Base-by-base conservation (phyloP, 148 eudicot species). In the Dianthus caryophyllus region DNA sequence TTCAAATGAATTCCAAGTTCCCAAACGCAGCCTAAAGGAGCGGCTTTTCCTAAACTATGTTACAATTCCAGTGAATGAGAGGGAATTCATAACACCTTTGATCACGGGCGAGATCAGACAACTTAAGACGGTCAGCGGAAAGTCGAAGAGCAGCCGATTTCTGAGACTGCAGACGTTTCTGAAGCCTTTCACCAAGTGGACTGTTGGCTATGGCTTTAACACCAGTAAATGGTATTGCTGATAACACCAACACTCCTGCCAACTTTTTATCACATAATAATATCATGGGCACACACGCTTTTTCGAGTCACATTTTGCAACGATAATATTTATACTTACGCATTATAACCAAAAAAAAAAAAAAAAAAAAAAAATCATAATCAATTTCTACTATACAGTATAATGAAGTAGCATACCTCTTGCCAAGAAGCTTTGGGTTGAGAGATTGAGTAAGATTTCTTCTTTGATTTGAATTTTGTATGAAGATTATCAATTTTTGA, bases 211-310 rank as follows among this genome's bases (percentile, higher is more conserved):
- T 78, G 41, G 81, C 83, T 81, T 95, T 95, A 41, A 95, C 99
- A 30, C 96, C 94, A 2, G 97, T 86, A 85, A 95, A 95, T 5
- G 99, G 99, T 65, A 95, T 69, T 47, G 99, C 99, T 0, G 99
- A 95, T 70, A 95, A 95, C 5, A 95, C 65, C 73, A 95, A 26
- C 30, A 95, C 96, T 17, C 99, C 96, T 38, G 91, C 97, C 26
- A 94, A 75, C 98, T 93, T 67, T 93, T 67, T 56, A 49, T 39
- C 3, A 64, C 51, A 66, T 15, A 16, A 22, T n/a, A n/a, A n/a
- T n/a, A n/a, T n/a, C n/a, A n/a, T n/a, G n/a, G n/a, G n/a, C n/a
- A n/a, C n/a, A n/a, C n/a, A n/a, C n/a, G n/a, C n/a, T n/a, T n/a
- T n/a, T n/a, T n/a, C n/a, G n/a, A n/a, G n/a, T n/a, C n/a, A n/a